Evolutionary conservation across 1,284 basidiomycete species (phyloP).

Genomic region (Stereum hirsutum): DNA sequence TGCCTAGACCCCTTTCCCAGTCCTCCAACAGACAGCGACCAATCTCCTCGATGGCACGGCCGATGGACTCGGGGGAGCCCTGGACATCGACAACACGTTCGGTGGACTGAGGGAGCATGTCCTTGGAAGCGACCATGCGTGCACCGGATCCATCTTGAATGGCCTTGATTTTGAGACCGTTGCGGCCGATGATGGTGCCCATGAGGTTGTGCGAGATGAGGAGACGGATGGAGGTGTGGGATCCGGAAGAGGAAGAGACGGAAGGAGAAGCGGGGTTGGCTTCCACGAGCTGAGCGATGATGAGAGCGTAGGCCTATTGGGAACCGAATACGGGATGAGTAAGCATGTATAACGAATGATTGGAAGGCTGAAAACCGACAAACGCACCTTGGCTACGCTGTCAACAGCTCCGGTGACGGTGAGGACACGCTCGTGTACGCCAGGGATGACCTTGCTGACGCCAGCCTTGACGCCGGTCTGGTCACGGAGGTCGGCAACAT

Average conservation of each 20-base stretch:
- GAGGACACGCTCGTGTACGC: slow-evolving; percentile 96
- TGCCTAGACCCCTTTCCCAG: slow-evolving; percentile 90
- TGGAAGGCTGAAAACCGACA: not conserved
- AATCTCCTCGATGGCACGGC: slow-evolving; percentile 90
- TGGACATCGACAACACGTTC: slow-evolving; percentile 98
- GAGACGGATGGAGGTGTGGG: slow-evolving; percentile 87
- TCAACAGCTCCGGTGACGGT: slow-evolving; percentile 90
- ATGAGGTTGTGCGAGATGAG: slow-evolving; percentile 98
- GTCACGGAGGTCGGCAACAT: slow-evolving; percentile 93
- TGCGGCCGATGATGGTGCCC: slow-evolving; percentile 98
- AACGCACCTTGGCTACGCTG: slow-evolving; percentile 79
- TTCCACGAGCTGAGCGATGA: slow-evolving; percentile 85
- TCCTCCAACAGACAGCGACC: slow-evolving; percentile 93
- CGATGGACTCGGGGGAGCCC: slow-evolving; percentile 85
- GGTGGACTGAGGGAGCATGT: slow-evolving; percentile 98
- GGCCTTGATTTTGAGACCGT: slow-evolving; percentile 97
- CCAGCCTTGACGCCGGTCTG: slow-evolving; percentile 96
- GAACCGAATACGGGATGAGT: slow-evolving; percentile 3
- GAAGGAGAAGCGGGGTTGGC: slow-evolving; percentile 63
- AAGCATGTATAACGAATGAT: slow-evolving; percentile 4
- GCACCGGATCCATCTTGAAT: slow-evolving; percentile 98
- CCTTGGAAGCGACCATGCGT: slow-evolving; percentile 96
- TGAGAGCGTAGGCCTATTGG: slow-evolving; percentile 85
- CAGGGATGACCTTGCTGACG: slow-evolving; percentile 95
- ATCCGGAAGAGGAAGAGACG: slow-evolving; percentile 50